phyloP scores from a whole-genome alignment of 768 basidiomycete genomes.

The Kwoniella botswanensis region DNA sequence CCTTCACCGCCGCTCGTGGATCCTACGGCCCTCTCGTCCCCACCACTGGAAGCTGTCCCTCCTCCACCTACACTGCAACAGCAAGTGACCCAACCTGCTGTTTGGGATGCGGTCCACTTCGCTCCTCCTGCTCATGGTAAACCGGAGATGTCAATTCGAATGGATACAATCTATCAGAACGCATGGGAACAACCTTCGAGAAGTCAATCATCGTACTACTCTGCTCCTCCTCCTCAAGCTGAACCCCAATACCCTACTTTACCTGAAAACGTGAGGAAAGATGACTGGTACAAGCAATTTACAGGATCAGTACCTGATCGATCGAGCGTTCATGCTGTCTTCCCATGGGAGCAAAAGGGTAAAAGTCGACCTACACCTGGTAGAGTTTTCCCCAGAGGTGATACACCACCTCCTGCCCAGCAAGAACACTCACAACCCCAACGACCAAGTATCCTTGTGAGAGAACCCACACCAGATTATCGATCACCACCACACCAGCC shows the following conservation, averaged over 20 bases:
- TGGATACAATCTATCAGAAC: slow-evolving; percentile 79
- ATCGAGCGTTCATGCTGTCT: slow-evolving; percentile 74
- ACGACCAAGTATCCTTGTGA: slow-evolving; percentile 16
- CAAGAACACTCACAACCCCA: slow-evolving; percentile 18
- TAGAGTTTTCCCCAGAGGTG: slow-evolving; percentile 58
- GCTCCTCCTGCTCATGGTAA: slow-evolving; percentile 74
- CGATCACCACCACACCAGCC: neutral
- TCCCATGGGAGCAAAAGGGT: slow-evolving; percentile 88
- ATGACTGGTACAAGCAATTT: slow-evolving; percentile 67
- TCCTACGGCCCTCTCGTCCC: slow-evolving; percentile 62
- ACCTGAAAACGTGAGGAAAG: slow-evolving; percentile 69
- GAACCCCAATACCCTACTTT: slow-evolving; percentile 65
- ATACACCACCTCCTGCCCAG: slow-evolving; percentile 54
- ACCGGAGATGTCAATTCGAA: slow-evolving; percentile 66
- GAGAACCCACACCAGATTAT: slow-evolving; percentile 28
- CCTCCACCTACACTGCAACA: slow-evolving; percentile 49
- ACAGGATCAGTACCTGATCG: slow-evolving; percentile 67
- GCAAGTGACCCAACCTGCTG: slow-evolving; percentile 62
- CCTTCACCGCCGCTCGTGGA: slow-evolving; percentile 30
- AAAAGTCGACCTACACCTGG: slow-evolving; percentile 33
- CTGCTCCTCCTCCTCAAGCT: slow-evolving; percentile 19
- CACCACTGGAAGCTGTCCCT: slow-evolving; percentile 34
- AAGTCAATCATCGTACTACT: slow-evolving; percentile 34
- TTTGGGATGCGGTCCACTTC: slow-evolving; percentile 81
- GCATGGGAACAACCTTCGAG: slow-evolving; percentile 75